These are phyloP conservation scores for Poronia punctata DNA, from an alignment of 495 filamentous ascomycete species.

Conservation along the genomic window DNA sequence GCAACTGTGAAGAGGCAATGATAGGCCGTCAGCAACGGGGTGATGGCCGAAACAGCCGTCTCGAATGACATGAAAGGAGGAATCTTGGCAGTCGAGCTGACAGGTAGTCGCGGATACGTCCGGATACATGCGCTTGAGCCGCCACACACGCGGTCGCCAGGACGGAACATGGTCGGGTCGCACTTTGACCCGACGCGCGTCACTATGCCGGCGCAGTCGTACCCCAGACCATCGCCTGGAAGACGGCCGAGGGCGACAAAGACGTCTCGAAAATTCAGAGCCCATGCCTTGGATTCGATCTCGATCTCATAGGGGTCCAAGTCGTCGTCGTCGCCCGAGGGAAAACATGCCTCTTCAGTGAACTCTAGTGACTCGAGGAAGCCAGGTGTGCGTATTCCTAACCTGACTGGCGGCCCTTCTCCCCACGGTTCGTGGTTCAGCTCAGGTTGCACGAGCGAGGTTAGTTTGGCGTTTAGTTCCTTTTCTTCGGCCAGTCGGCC, in stretches of 20 bases:
- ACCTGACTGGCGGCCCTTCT: conserved; percentile 16
- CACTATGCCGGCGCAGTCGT: conserved; percentile 31
- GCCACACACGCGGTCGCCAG: conserved; percentile 39
- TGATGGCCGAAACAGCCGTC: conserved; percentile 28
- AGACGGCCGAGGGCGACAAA: conserved; percentile 36
- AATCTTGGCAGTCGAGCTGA: conserved; percentile 25
- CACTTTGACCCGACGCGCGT: conserved; percentile 19
- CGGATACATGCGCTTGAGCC: conserved; percentile 30
- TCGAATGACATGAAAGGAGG: conserved; percentile 23
- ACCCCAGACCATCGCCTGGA: conserved; percentile 21
- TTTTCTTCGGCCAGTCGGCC: conserved; percentile 19
- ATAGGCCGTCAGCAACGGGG: conserved; percentile 46
- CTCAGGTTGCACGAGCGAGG: conserved; percentile 14
- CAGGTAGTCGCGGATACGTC: conserved; percentile 23
- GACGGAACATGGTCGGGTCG: conserved; percentile 16
- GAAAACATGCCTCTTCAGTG: conserved; percentile 16
- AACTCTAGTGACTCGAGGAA: conserved; percentile 19
- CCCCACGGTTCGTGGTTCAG: conserved; percentile 16
- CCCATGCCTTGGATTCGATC: conserved; percentile 21
- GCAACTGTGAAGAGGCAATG: conserved; percentile 37
- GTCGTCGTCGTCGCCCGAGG: too few species aligned
- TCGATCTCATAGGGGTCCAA: conserved; percentile 22
- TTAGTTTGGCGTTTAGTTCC: conserved; percentile 9
- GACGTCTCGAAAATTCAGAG: conserved; percentile 29
- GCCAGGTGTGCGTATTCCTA: conserved; percentile 17